Percentiles rank a stretch among this genome's conserved stretches.
Conservation (phyloP, 306 rosid species). For the Biancaea sappan region DNA sequence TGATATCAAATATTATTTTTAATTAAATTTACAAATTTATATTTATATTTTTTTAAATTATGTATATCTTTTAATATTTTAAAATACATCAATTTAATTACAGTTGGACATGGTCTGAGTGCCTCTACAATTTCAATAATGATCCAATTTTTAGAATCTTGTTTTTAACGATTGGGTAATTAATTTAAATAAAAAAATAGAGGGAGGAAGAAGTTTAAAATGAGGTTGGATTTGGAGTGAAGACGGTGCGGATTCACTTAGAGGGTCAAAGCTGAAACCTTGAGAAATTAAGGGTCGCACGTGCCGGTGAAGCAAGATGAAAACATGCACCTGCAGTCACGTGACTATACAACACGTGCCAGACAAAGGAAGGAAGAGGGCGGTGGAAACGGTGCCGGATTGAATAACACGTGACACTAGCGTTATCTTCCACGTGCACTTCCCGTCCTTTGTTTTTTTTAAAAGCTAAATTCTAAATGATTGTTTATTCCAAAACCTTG, state of each 20-base stretch:
- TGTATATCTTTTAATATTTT: too few species aligned
- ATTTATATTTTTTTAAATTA: too few species aligned
- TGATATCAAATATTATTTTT: too few species aligned
- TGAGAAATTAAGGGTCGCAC: constrained; percentile 35
- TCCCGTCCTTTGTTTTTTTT: neutral
- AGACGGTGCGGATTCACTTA: constrained; percentile 41
- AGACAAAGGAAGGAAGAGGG: constrained; percentile 16
- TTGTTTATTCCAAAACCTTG: neutral
- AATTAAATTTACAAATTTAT: too few species aligned
- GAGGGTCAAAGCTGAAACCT: constrained; percentile 24
- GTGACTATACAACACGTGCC: constrained; percentile 45
- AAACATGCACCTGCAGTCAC: constrained; percentile 31
- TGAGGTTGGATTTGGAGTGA: neutral
- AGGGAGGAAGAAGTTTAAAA: neutral
- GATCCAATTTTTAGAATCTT: too few species aligned
- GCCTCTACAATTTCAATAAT: too few species aligned
- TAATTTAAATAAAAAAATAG: too few species aligned
- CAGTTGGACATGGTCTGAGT: too few species aligned
- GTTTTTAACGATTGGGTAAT: too few species aligned
- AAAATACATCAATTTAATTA: too few species aligned
- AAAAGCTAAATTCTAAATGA: neutral
- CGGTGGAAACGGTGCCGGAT: constrained; percentile 35
- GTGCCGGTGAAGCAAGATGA: constrained; percentile 26
- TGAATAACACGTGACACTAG: constrained; percentile 29
- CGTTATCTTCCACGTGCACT: constrained; percentile 17